Evolutionary conservation across 2,329 filamentous ascomycete species (phyloP).

Genomic region (Aspergillus fijiensis): DNA sequence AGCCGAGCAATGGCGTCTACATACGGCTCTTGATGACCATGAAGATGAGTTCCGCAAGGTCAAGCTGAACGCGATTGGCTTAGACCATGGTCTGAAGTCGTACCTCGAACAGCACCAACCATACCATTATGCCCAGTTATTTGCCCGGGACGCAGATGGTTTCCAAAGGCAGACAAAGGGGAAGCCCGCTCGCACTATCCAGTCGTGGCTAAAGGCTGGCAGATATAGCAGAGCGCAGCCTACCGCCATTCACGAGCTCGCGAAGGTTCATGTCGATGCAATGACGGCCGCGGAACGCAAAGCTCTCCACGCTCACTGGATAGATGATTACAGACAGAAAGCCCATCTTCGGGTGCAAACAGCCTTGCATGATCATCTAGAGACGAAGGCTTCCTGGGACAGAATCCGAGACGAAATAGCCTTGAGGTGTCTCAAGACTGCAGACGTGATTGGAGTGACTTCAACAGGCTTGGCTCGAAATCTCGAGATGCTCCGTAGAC

Average conservation of each 20-base stretch:
- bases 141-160: constrained; percentile 17
- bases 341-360: constrained; percentile 1
- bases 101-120: constrained; percentile 17
- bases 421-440: constrained; percentile 33
- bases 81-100: constrained; percentile 11
- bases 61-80: constrained; percentile 5
- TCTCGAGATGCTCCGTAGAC: constrained; percentile 45
- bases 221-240: constrained; percentile 3
- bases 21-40: constrained; percentile 10
- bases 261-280: constrained; percentile 11
- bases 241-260: constrained; percentile 11
- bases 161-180: constrained; percentile 14
- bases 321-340: constrained; percentile 12
- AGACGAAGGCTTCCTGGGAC: constrained; percentile 17
- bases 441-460: constrained; percentile 55
- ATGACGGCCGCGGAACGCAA: constrained; percentile 27
- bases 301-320: constrained; percentile 32
- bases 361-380: constrained; percentile 4
- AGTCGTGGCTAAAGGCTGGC: constrained; percentile 23
- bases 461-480: constrained; percentile 53
- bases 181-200: constrained; percentile 10
- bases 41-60: constrained; percentile 16
- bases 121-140: constrained; percentile 7
- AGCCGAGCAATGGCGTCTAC: constrained; percentile 14
- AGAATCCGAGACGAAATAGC: constrained; percentile 27